A percentile compares a stretch with the other conserved stretches of the same genome.
Evolutionary conservation across 2,329 filamentous ascomycete genomes (phyloP).

Genomic region (Colletotrichum sidae): DNA sequence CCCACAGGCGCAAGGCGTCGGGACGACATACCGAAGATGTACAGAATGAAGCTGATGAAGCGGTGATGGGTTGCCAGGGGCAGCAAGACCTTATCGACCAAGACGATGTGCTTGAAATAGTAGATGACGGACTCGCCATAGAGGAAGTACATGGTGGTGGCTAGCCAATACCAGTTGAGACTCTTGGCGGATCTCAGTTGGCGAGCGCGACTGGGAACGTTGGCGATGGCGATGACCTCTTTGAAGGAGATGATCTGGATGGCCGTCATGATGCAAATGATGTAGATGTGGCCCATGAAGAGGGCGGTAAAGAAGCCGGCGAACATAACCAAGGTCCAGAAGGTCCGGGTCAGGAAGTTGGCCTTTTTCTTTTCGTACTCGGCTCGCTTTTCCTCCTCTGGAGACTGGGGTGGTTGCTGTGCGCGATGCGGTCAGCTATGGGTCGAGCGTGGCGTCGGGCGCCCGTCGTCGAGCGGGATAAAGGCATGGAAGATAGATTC

Average conservation of each 20-base stretch:
- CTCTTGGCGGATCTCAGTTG: conserved; percentile 95
- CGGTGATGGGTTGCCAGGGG: conserved; percentile 96
- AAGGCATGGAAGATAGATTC: background rate
- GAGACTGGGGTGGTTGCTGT: conserved; percentile 55
- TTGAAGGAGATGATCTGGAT: conserved; percentile 98
- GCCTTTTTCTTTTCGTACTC: conserved; percentile 99
- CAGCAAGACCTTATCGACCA: conserved; percentile 92
- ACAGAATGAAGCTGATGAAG: conserved; percentile 98
- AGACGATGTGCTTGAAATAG: conserved; percentile 98
- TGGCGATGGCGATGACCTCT: conserved; percentile 98
- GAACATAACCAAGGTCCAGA: conserved; percentile 99
- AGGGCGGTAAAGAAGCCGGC: conserved; percentile 89
- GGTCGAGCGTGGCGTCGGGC: background rate
- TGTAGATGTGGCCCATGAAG: conserved; percentile 97
- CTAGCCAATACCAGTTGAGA: conserved; percentile 98
- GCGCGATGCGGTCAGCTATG: conserved; percentile 8
- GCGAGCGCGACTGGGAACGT: conserved; percentile 90
- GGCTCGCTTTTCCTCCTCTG: conserved; percentile 54
- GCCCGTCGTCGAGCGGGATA: background rate
- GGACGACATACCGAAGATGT: conserved; percentile 83
- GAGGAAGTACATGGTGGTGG: conserved; percentile 99
- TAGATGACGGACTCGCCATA: conserved; percentile 99
- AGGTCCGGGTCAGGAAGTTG: conserved; percentile 94
- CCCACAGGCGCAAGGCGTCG: background rate
- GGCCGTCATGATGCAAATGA: conserved; percentile 91